Evolutionary conservation across 129 eudicot species (phyloP), one percentile per base, ranked within the genome.

Genomic region (Lactuca sativa): DNA sequence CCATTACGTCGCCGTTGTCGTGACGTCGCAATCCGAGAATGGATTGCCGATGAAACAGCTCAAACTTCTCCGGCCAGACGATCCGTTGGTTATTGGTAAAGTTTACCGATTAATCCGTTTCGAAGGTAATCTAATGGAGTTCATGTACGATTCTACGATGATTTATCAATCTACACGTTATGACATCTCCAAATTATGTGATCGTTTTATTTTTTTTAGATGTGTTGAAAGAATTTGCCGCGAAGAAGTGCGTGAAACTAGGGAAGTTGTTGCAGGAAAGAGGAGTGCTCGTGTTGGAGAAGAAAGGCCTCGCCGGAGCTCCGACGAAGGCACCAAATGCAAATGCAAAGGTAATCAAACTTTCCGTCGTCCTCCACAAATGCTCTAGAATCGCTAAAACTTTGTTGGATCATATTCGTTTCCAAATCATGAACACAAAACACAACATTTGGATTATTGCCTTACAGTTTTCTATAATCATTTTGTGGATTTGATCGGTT

Each of bases 11-110:
- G 96, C 92, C 0, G 67, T 80, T 30, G 74, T 82, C 14, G 47
- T 84, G 43, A 56, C 77, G 21, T 66, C 82, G 8, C 67, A 64
- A 15, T 65, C 64, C 6, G 78, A 66, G 6, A 84, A 82, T 25
- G 86, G 86, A 0, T 3, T 64, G 62, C 84, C 84, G 25, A 80
- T 79, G 64, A 87, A 74, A 67, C 83, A 78, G 71, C 74, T 86
- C 12, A 90, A 82, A 80, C 86, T 90, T 32, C 95, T 90, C 40
- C 77, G 82, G 34, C 95, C 97, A 6, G 78, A 84, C 38, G 97
- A 90, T 64, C 71, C 77, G 21, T 68, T 90, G 91, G 69, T 84
- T 31, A 41, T 87, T 11, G 95, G 95, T 18, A 83, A 82, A 44
- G 91, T 90, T 73, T 90, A 90, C 77, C 81, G 86, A 2, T 89